A percentile compares a stretch with the other conserved stretches of the same genome.
phyloP scores from a whole-genome alignment of 1,139 yeast genomes.

The Casaregolazyma suthepensis region DNA sequence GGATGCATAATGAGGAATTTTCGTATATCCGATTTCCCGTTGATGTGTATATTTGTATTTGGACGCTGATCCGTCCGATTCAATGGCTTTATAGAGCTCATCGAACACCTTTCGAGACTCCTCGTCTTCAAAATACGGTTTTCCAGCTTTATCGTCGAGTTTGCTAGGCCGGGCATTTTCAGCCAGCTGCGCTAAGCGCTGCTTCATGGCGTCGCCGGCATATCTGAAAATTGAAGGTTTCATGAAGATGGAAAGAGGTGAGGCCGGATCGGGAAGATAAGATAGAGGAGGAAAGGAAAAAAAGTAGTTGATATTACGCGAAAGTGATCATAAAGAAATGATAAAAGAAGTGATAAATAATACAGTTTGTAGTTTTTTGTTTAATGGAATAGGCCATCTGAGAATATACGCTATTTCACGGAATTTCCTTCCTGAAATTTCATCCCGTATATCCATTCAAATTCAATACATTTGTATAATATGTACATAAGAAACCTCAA shows the following conservation, averaged over 20 bases:
- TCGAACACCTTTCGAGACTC: constrained; percentile 2
- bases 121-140: constrained; percentile 7
- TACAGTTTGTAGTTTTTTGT: no score
- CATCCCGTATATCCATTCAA: no score
- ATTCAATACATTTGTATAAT: no score
- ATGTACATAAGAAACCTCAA: no score
- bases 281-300: background rate
- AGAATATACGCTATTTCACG: no score
- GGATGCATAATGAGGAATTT: constrained; percentile 41
- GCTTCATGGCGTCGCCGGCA: constrained; percentile 31
- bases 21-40: constrained; percentile 35
- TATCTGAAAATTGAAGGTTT: background rate
- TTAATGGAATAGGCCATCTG: no score
- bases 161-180: constrained; percentile 36
- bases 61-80: constrained; percentile 11
- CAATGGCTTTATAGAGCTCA: constrained; percentile 4
- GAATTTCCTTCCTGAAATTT: no score
- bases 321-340: background rate
- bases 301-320: no score
- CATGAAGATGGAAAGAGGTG: background rate
- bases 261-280: background rate
- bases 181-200: constrained; percentile 37
- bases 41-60: constrained; percentile 36
- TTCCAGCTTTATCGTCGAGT: constrained; percentile 32
- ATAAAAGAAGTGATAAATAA: background rate